Base-by-base conservation (phyloP, 1,284 basidiomycete species). In the Cryptococcus depauperatus region DNA sequence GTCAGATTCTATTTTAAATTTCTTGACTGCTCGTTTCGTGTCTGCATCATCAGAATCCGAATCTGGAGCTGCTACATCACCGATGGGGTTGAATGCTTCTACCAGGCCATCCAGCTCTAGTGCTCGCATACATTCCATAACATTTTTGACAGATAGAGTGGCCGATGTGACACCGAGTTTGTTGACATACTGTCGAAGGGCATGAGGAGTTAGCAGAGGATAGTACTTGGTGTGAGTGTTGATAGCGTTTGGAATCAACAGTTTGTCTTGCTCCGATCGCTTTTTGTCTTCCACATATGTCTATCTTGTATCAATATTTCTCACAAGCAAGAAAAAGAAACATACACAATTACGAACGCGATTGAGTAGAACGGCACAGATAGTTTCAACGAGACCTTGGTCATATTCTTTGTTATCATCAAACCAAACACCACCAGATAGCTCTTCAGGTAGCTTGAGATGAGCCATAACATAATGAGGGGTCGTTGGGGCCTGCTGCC, bases 391-490 rank as follows among this genome's bases (percentile, higher is more conserved):
- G 19, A 71, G 54, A 25, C 50, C 50, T 10, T 62, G 56, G 49
- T 71, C 69, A 37, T 68, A 67, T 40, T 67, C 68, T 43, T 66
- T 64, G 44, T 58, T 62, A 28, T 62, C 59, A 37, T 67, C 61
- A 42, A 67, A 70, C 66, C 68, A 71, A 3, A 70, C 58, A 21
- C 70, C 70, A 28, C 70, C 70, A 1, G 62, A 57, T 35, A 70
- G 51, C 27, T 69, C 66, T 49, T 66, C 66, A 11, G 68, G 62
- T 5, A 68, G 68, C 32, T 57, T 62, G 25, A 66, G 41, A 30
- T 64, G 51, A 0, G 59, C 47, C 30, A 64, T 38, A 27, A 68
- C 61, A 48, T 65, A 71, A 29, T 65, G 53, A 7, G 59, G 54
- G 40, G 62, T 57, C 3, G 66, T 69, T 0, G 68, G 68, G 1